These are phyloP conservation scores for Nothophytophthora sp. DNA, from an alignment of 352 stramenopile species.

Conservation along the genomic window DNA sequence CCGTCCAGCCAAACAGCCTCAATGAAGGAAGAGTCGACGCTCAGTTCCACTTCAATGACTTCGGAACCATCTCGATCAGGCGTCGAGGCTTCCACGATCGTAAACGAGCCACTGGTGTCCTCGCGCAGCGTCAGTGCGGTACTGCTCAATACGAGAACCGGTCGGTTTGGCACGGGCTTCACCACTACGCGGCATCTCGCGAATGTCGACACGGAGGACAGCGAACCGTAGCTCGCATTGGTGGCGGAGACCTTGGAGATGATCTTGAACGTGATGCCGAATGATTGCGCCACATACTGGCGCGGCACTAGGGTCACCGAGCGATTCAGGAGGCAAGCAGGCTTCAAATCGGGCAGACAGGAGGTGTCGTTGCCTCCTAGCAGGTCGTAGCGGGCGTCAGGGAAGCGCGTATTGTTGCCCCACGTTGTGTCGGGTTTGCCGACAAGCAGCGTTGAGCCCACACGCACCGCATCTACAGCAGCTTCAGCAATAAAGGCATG, in stretches of 20 bases:
- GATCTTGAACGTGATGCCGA: constrained; percentile 35
- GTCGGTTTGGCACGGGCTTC: constrained; percentile 36
- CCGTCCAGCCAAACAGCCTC: constrained; percentile 33
- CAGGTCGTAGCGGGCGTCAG: constrained; percentile 17
- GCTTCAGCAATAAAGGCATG: constrained; percentile 11
- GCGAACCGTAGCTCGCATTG: constrained; percentile 15
- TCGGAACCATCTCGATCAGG: constrained; percentile 52
- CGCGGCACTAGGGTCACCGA: constrained; percentile 32
- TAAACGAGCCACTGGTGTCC: constrained; percentile 32
- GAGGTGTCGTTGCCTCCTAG: constrained; percentile 8
- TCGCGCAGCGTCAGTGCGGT: constrained; percentile 28
- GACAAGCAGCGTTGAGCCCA: constrained; percentile 11
- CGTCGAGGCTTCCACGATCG: constrained; percentile 37
- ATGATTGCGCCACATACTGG: constrained; percentile 37
- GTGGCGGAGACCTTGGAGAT: constrained; percentile 19
- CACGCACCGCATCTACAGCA: constrained; percentile 14
- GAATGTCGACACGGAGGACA: constrained; percentile 23
- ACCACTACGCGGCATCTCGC: constrained; percentile 38
- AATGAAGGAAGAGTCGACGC: constrained; percentile 34
- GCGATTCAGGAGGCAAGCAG: constrained; percentile 15
- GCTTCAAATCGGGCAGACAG: constrained; percentile 12
- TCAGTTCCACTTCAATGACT: constrained; percentile 39
- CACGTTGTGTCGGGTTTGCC: constrained; percentile 7
- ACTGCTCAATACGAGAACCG: constrained; percentile 29
- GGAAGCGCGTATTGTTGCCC: constrained; percentile 7